phyloP scores from a whole-genome alignment of 169 alveolate species.

The Eimeria sp. region DNA sequence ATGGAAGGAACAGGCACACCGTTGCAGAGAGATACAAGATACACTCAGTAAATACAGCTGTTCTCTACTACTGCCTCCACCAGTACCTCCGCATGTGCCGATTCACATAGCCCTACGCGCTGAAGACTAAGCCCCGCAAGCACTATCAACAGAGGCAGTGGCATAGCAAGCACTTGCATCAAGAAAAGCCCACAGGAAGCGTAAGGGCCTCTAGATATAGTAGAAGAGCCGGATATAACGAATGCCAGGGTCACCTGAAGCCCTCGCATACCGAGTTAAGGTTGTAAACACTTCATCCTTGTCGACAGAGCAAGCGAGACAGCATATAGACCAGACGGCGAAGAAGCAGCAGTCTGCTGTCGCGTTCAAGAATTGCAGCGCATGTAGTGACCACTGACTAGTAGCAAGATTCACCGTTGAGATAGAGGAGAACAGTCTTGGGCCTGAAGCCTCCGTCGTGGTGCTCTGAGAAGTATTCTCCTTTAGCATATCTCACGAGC shows the following conservation, averaged over 20 bases:
- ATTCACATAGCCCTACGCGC: background rate
- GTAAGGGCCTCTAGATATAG: background rate
- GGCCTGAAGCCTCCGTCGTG: slow-evolving; percentile 84
- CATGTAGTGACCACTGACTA: background rate
- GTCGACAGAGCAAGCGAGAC: background rate
- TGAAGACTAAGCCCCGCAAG: background rate
- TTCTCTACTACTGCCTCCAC: too few relatives aligned
- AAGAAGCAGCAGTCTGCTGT: background rate
- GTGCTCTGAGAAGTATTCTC: slow-evolving; percentile 81
- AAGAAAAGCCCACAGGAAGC: background rate
- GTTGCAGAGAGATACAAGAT: background rate
- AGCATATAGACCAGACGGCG: background rate
- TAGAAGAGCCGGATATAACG: background rate
- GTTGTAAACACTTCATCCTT: background rate
- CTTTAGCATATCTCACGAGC: slow-evolving; percentile 72
- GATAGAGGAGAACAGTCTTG: slow-evolving; percentile 79
- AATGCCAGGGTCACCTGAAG: background rate
- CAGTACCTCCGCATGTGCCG: background rate
- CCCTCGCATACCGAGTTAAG: background rate
- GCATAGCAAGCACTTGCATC: background rate
- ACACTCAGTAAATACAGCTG: background rate
- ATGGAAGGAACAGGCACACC: background rate
- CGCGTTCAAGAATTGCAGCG: background rate
- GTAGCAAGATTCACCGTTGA: slow-evolving; percentile 58
- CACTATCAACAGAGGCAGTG: background rate